These are phyloP conservation scores for Calycina marina DNA, from an alignment of 2,329 filamentous ascomycete species.

Conservation along the genomic window DNA sequence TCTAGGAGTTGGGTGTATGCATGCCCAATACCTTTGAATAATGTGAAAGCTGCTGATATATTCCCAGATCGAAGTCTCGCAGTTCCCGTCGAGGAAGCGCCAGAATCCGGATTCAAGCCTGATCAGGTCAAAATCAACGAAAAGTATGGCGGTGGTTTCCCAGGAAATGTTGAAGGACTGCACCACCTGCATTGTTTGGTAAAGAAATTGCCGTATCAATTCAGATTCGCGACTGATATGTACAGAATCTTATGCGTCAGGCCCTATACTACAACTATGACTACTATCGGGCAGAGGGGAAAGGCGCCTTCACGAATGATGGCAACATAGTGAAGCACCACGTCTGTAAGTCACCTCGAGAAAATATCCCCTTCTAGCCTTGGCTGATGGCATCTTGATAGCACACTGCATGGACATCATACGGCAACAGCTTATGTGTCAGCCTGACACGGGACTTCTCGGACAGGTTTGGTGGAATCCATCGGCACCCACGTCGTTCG, in stretches of 20 bases:
- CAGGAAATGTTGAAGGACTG: conserved; percentile 31
- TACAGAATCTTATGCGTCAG: conserved; percentile 34
- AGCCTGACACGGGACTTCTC: conserved; percentile 34
- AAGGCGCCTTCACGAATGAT: conserved; percentile 34
- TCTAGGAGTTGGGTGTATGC: conserved; percentile 33
- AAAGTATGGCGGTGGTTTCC: conserved; percentile 36
- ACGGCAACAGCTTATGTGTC: conserved; percentile 41
- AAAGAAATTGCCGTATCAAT: background rate
- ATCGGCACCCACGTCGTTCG: conserved; percentile 27
- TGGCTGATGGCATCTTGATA: conserved; percentile 8
- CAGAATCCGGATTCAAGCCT: conserved; percentile 1
- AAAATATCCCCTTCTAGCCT: background rate
- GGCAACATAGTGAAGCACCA: conserved; percentile 34
- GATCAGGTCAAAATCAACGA: conserved; percentile 36
- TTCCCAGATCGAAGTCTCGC: background rate
- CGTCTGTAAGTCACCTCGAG: conserved; percentile 27
- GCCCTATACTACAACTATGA: conserved; percentile 36
- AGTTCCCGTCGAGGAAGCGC: background rate
- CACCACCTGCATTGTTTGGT: conserved; percentile 35
- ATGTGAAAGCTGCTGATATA: background rate
- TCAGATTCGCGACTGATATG: background rate
- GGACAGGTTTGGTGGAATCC: conserved; percentile 38
- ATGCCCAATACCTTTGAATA: no score
- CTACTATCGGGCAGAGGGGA: conserved; percentile 30
- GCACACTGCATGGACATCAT: conserved; percentile 40